Percentiles rank a stretch among this genome's conserved stretches.
These are phyloP conservation scores for Gilbertella persicaria DNA, from an alignment of 371 early-diverging fungal genomes.

Conservation along the genomic window DNA sequence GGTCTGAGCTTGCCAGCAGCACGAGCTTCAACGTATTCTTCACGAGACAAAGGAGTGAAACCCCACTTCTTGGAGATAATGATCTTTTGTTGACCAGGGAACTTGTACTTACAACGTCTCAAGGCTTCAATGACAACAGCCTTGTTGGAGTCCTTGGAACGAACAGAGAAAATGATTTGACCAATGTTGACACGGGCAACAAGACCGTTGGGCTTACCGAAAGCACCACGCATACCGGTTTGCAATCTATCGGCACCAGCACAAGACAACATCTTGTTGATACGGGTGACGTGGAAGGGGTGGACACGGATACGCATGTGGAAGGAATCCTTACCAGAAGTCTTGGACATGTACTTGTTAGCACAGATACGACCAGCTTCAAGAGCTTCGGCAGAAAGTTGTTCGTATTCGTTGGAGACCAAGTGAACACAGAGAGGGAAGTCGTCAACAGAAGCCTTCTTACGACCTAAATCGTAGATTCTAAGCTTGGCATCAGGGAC, in stretches of 20 bases:
- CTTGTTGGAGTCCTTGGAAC: constrained; percentile 97
- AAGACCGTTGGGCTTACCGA: constrained; percentile 99
- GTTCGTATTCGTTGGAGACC: constrained; percentile 98
- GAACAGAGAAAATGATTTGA: constrained; percentile 97
- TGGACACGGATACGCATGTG: constrained; percentile 99
- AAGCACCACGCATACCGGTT: constrained; percentile 99
- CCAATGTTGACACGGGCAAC: constrained; percentile 99
- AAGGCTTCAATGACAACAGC: constrained; percentile 97
- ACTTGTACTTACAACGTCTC: constrained; percentile 98
- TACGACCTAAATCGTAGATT: constrained; percentile 99
- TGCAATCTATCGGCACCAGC: constrained; percentile 99
- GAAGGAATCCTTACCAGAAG: constrained; percentile 99
- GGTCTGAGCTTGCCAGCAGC: constrained; percentile 84
- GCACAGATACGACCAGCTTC: constrained; percentile 99
- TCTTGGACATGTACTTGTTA: constrained; percentile 99
- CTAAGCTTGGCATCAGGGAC: constrained; percentile 99
- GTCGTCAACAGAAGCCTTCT: constrained; percentile 98
- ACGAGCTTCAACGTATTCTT: constrained; percentile 87
- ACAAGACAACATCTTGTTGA: constrained; percentile 99
- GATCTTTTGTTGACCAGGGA: constrained; percentile 99
- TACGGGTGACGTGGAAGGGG: constrained; percentile 99
- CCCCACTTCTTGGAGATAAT: constrained; percentile 99
- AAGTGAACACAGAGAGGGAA: constrained; percentile 98
- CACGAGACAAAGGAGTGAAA: constrained; percentile 98
- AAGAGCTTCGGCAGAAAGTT: constrained; percentile 98